Evolutionary conservation across 192 early-diverging fungal genomes (phyloP).

Genomic region (Entomortierella parvispora): DNA sequence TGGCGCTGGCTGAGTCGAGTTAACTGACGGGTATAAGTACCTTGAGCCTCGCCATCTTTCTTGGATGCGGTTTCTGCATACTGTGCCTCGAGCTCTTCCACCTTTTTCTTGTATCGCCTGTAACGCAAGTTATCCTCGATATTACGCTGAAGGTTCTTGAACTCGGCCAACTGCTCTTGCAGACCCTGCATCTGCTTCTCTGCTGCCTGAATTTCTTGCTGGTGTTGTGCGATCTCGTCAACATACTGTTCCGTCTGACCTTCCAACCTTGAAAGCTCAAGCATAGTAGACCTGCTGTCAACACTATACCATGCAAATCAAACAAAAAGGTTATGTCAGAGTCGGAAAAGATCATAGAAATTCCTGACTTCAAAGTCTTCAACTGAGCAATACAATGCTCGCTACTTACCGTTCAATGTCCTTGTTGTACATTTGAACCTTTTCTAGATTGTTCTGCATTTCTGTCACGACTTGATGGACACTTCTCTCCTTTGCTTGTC

Average conservation of each 20-base stretch:
- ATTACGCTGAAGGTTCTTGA: slow-evolving; percentile 51
- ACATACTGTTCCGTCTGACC: slow-evolving; percentile 13
- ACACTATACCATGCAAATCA: slow-evolving; percentile 7
- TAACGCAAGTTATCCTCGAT: slow-evolving; percentile 59
- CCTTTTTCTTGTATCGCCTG: slow-evolving; percentile 35
- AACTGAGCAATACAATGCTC: too few species aligned
- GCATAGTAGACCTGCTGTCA: slow-evolving; percentile 15
- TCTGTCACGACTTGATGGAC: slow-evolving; percentile 37
- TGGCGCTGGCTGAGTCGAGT: slow-evolving; percentile 55
- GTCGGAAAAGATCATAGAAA: too few species aligned
- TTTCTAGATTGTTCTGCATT: slow-evolving; percentile 44
- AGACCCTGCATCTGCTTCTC: slow-evolving; percentile 43
- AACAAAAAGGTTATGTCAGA: background rate
- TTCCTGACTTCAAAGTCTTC: background rate
- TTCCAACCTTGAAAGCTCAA: slow-evolving; percentile 34
- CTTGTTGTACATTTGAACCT: slow-evolving; percentile 45
- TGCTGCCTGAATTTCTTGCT: slow-evolving; percentile 18
- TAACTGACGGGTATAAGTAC: slow-evolving; percentile 56
- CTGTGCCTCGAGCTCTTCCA: slow-evolving; percentile 51
- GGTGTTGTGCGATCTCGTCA: slow-evolving; percentile 37
- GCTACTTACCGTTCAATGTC: slow-evolving; percentile 41
- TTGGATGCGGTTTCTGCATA: slow-evolving; percentile 41
- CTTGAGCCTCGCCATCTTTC: slow-evolving; percentile 31
- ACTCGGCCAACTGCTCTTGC: slow-evolving; percentile 48
- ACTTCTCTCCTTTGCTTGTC: slow-evolving; percentile 10